These are phyloP conservation scores for Candolleomyces eurysporus DNA, from an alignment of 768 basidiomycete genomes.

Conservation along the genomic window DNA sequence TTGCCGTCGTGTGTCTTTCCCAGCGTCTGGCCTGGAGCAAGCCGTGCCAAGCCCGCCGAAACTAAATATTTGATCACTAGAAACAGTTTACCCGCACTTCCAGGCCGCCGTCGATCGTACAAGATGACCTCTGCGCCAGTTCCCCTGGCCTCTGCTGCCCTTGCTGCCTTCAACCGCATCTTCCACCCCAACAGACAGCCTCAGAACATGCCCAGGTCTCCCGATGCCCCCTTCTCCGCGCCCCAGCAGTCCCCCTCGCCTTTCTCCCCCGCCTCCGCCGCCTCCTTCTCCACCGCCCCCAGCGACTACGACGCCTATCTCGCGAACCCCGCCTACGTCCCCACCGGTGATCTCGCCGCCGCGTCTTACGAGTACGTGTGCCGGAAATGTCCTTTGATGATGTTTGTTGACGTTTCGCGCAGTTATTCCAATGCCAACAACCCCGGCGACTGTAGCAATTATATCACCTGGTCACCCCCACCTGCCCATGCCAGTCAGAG, in stretches of 20 bases:
- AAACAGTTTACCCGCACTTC: background rate
- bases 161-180: constrained; percentile 6
- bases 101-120: background rate
- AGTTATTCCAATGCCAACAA: too few relatives aligned
- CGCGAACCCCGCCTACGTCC: constrained; percentile 8
- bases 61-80: too few relatives aligned
- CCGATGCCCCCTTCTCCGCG: too few relatives aligned
- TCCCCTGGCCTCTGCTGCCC: background rate
- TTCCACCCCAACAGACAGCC: constrained; percentile 1
- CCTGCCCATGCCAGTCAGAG: background rate
- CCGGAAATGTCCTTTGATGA: too few relatives aligned
- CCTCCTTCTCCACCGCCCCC: constrained; percentile 1
- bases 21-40: background rate
- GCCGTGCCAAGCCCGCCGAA: background rate
- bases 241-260: background rate
- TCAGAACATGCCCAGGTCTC: too few relatives aligned
- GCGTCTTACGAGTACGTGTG: background rate
- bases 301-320: constrained; percentile 9
- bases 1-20: background rate
- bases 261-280: constrained; percentile 3
- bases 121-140: background rate
- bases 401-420: too few relatives aligned
- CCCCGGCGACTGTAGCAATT: constrained; percentile 1
- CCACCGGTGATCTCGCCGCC: constrained; percentile 5
- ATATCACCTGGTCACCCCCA: constrained; percentile 13